Conservation (phyloP, 2,329 filamentous ascomycete genomes). For the Chaetomiaceae sp. region DNA sequence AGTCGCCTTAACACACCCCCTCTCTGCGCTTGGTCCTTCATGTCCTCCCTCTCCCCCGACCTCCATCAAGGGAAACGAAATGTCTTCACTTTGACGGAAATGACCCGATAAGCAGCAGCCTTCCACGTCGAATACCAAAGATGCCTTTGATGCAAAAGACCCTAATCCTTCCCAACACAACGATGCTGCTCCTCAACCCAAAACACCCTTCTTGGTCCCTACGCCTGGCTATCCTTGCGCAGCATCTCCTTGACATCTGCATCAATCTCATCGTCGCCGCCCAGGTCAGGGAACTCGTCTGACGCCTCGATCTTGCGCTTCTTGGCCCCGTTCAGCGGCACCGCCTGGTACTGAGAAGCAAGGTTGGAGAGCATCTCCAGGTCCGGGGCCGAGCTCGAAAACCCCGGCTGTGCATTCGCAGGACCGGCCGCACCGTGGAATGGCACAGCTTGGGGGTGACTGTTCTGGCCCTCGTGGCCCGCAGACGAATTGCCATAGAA, state of each 20-base stretch:
- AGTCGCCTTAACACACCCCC: no score
- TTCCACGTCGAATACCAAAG: no score
- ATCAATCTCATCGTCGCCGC: slow-evolving; percentile 51
- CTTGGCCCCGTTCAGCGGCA: slow-evolving; percentile 51
- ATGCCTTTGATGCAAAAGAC: no score
- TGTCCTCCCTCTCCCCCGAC: no score
- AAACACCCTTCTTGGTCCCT: not conserved
- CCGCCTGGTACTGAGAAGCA: slow-evolving; percentile 44
- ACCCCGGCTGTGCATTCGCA: slow-evolving; percentile 19
- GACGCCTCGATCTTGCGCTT: slow-evolving; percentile 49
- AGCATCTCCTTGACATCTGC: slow-evolving; percentile 54
- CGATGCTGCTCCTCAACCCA: not conserved
- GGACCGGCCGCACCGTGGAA: slow-evolving; percentile 24
- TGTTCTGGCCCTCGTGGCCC: slow-evolving; percentile 18
- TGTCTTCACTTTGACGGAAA: no score
- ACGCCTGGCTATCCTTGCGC: slow-evolving; percentile 36
- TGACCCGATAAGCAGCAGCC: no score
- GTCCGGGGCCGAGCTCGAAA: slow-evolving; percentile 29
- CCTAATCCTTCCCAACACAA: not conserved
- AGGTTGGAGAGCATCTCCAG: slow-evolving; percentile 39
- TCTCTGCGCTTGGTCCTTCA: no score
- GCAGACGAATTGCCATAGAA: slow-evolving; percentile 21
- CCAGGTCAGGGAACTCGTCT: slow-evolving; percentile 51
- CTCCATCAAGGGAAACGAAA: no score
- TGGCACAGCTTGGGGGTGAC: slow-evolving; percentile 18